Base-by-base conservation (phyloP, 2,329 filamentous ascomycete genomes). In the Ophiognomonia clavigignenti-juglandacearum region DNA sequence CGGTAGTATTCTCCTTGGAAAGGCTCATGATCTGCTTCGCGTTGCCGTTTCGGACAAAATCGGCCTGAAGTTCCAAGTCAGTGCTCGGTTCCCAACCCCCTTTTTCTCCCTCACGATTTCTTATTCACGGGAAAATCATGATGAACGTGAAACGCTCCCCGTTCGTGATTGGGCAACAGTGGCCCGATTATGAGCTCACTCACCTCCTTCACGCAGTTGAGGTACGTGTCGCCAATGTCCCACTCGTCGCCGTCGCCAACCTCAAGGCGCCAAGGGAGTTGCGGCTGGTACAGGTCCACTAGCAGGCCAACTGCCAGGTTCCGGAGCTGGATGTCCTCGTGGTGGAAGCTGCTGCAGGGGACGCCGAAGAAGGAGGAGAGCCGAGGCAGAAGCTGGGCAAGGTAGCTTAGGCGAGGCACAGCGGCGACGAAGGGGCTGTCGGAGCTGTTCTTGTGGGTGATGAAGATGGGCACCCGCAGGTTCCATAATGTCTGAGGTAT, bases 21-120 rank as follows among this genome's bases (percentile, higher is more conserved):
- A 96, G 72, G 45, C 83, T 85, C 88, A 96, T 95, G 59, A 95
- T 91, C 51, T 86, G 85, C 62, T 92, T 90, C 14, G 88, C 89
- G 45, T 86, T 93, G 37, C 90, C 89, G 56, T 93, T 92, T 43
- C 91, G 81, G 42, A 95, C 73, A 56, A 90, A 95, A 65, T 96
- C 90, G 24, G 91, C 90, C 74, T 81, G 47, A 20, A 6, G 22
- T 36, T 27, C 39, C 24, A 22, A 22, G 44, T 45, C 35, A 50
- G 43, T 35, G 37, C 39, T 26, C 18, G 11, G 26, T 39, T 27
- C 10, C 39, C 26, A 19, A 27, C 26, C 16, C 14, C 29, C 26
- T 40, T 5, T 18, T 18, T 8, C 6, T 16, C 18, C 32, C 23
- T 34, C 14, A 11, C n/a, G n/a, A n/a, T n/a, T n/a, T n/a, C n/a